Percentiles rank a stretch among this genome's conserved stretches.
phyloP scores from a whole-genome alignment of 1,284 basidiomycete species.

The Ceratobasidium papillatum region DNA sequence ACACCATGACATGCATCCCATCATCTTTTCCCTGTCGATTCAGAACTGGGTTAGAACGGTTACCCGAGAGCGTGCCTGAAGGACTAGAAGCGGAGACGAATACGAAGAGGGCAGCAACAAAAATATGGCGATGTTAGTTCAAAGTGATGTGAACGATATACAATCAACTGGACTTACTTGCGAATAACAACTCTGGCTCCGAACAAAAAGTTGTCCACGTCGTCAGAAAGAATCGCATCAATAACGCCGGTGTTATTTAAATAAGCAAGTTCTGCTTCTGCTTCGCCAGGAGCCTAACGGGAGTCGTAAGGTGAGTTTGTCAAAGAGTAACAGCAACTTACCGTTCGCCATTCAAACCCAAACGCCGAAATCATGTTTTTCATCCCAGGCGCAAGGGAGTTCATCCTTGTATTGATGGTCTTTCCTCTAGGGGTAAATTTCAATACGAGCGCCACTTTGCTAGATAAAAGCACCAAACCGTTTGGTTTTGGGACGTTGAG shows the following conservation, averaged over 20 bases:
- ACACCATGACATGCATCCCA: constrained; percentile 77
- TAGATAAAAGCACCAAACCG: constrained; percentile 43
- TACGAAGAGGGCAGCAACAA: neutral
- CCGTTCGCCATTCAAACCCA: constrained; percentile 86
- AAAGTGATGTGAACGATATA: neutral
- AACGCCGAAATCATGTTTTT: constrained; percentile 86
- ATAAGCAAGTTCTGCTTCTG: constrained; percentile 94
- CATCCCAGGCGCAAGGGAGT: constrained; percentile 73
- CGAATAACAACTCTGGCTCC: constrained; percentile 84
- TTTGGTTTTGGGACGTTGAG: constrained; percentile 82
- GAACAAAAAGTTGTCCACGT: constrained; percentile 92
- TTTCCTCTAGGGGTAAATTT: constrained; percentile 62
- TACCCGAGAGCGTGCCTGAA: constrained; percentile 76
- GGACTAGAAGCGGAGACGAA: constrained; percentile 58
- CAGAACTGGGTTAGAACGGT: constrained; percentile 65
- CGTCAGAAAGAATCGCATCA: constrained; percentile 92
- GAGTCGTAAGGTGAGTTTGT: constrained; percentile 1
- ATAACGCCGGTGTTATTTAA: constrained; percentile 83
- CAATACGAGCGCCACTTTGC: neutral
- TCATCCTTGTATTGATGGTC: constrained; percentile 66
- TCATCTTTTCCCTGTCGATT: constrained; percentile 75
- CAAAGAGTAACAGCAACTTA: constrained; percentile 53
- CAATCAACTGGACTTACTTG: constrained; percentile 62
- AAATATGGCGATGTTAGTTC: neutral
- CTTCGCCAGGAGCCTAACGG: constrained; percentile 87